Base-by-base conservation (phyloP, 2,329 filamentous ascomycete species). In the Cladosporium sphaerospermum region DNA sequence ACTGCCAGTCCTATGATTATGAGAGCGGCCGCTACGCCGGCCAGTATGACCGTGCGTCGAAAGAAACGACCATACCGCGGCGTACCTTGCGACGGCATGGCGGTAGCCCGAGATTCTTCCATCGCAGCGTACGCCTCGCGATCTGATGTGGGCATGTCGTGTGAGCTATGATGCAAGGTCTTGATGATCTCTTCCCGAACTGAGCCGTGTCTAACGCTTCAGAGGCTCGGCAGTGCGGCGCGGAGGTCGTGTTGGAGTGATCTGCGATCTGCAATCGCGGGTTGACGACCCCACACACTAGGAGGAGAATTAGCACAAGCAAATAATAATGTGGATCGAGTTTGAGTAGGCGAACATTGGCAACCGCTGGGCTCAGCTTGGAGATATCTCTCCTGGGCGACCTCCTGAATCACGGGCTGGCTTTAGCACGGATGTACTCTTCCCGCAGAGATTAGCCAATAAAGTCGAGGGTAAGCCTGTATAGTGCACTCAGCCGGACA, bases 1-100 rank as follows among this genome's bases (percentile, higher is more conserved):
- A 54, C 19, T 39, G 52, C 52, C 32, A 54, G 40, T 19, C 18
- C 52, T 45, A 54, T 50, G 11, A 54, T 28, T 31, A 54, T 28
- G 40, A 54, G 45, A 16, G 45, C 45, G 33, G 52, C 52, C 32
- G 33, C 45, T 45, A 50, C 32, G 13, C 45, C 52, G 23, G 41
- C 45, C 9, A 50, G 13, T 32, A 54, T 50, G 32, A 54, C 43
- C 14, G 52, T 19, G 23, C 52, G 44, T 6, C 52, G 40, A 9
- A 45, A 49, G 13, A 54, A 50, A 5, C 51, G 51, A 28, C 43
- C 28, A 37, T 44, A 40, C 33, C 41, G 41, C 33, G 41, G 41
- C 23, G 13, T 28, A 19, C n/a, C 32, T 34, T 33, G 44, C 37
- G 41, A 36, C 11, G 43, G 43, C 31, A 34, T 46, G 31, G 36